Base-by-base conservation (phyloP, 2,329 filamentous ascomycete genomes). In the Xylaria sp. region DNA sequence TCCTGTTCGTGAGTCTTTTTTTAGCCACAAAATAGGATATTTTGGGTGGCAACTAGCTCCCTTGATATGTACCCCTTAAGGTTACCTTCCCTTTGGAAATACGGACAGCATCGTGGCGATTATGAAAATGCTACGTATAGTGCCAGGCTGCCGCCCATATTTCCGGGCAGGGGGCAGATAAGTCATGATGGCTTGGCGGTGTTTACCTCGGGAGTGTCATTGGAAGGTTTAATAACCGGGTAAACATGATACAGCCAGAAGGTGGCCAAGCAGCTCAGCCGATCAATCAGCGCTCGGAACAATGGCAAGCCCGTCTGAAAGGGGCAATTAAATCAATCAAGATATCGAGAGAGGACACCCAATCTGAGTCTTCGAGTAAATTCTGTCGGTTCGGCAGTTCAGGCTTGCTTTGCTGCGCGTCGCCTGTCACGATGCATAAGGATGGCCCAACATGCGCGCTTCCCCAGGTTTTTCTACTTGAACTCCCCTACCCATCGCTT, bases 171-270 rank as follows among this genome's bases (percentile, higher is more conserved):
- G 64, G 64, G 39, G 28, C n/a, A 67, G 41, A 37, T 15, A 52
- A 51, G 41, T 61, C 32, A 55, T 46, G 23, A 54, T 61, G 50
- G 28, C 74, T 66, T 72, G 74, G 74, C 74, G 69, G 69, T 63
- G 74, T 75, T 69, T 75, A 73, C 72, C 51, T 52, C 56, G 64
- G 67, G 65, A 65, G 71, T 76, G 69, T 73, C 66, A 76, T 77
- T 77, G 75, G 75, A 73, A 72, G 63, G 68, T 70, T 73, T 74
- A 75, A 74, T 74, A 74, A 70, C 75, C 75, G 75, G 75, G 73
- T 77, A 77, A 77, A 77, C 70, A 51, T 68, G 66, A 74, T 75
- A 76, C 74, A 76, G 74, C 75, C 75, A 76, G 74, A 77, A 75
- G 69, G 67, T 63, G 57, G 63, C 58, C 69, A 71, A 65, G 68